Percentiles rank a stretch among this genome's conserved stretches.
Conservation (phyloP, 768 basidiomycete species). For the Pseudohyphozyma bogoriensis region DNA sequence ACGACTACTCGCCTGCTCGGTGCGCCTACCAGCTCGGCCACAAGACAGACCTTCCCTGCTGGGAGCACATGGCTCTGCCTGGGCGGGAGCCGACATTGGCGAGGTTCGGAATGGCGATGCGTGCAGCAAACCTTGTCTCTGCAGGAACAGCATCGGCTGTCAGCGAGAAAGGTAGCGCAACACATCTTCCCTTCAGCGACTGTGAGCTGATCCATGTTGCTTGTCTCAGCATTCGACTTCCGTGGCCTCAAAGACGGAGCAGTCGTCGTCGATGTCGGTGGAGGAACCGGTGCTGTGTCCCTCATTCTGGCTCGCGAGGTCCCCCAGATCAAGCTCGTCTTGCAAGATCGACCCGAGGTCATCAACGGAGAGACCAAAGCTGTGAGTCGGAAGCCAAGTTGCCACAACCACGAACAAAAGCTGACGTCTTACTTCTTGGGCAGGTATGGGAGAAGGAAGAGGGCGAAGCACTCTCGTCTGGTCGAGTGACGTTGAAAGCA, state of each 20-base stretch:
- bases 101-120: constrained; percentile 39
- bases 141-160: too few species aligned
- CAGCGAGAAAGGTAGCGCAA: too few species aligned
- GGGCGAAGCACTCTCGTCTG: not conserved
- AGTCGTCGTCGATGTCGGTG: constrained; percentile 40
- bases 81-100: constrained; percentile 31
- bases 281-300: constrained; percentile 31
- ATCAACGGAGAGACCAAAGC: constrained; percentile 29
- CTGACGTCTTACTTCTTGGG: too few species aligned
- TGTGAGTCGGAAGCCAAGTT: too few species aligned
- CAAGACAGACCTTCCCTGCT: constrained; percentile 32
- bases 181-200: not conserved
- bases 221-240: constrained; percentile 47
- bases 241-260: constrained; percentile 40
- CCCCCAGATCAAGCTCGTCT: constrained; percentile 33
- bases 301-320: constrained; percentile 30
- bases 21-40: constrained; percentile 35
- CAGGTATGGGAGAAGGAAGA: constrained; percentile 9
- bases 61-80: constrained; percentile 34
- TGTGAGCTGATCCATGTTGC: too few species aligned
- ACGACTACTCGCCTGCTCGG: constrained; percentile 19
- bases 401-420: too few species aligned
- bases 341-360: constrained; percentile 37
- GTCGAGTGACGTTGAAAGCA: constrained; percentile 34
- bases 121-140: not conserved